These are phyloP conservation scores for Populus euphratica DNA, from an alignment of 345 rosid genomes.

Conservation along the genomic window DNA sequence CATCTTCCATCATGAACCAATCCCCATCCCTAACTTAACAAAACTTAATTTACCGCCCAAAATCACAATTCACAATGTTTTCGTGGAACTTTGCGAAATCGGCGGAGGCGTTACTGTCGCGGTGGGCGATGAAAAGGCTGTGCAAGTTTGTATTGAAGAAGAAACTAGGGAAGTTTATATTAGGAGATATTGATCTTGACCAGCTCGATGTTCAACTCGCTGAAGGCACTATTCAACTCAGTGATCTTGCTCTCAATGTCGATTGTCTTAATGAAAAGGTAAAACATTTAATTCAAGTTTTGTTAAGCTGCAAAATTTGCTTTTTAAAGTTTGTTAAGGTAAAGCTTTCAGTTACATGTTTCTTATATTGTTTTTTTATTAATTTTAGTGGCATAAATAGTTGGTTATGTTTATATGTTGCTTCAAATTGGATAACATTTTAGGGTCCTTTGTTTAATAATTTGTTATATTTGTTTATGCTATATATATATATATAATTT, in stretches of 20 bases:
- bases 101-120: slow-evolving; percentile 70
- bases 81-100: slow-evolving; percentile 63
- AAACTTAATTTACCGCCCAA: background rate
- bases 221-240: slow-evolving; percentile 71
- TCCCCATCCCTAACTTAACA: slow-evolving; percentile 7
- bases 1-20: slow-evolving; percentile 20
- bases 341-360: background rate
- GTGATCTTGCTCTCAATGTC: slow-evolving; percentile 80
- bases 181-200: slow-evolving; percentile 85
- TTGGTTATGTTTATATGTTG: too few relatives aligned
- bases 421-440: too few relatives aligned
- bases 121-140: slow-evolving; percentile 86
- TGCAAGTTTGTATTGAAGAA: slow-evolving; percentile 83
- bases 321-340: background rate
- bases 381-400: too few relatives aligned
- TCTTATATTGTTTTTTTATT: background rate
- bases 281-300: background rate
- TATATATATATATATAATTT: background rate
- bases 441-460: too few relatives aligned
- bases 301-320: background rate
- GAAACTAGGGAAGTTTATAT: slow-evolving; percentile 74
- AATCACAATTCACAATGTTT: slow-evolving; percentile 28
- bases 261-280: slow-evolving; percentile 79
- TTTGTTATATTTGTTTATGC: background rate
- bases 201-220: slow-evolving; percentile 92